Evolutionary conservation across 768 basidiomycete species (phyloP).

Genomic region (Agrocybe praecox): DNA sequence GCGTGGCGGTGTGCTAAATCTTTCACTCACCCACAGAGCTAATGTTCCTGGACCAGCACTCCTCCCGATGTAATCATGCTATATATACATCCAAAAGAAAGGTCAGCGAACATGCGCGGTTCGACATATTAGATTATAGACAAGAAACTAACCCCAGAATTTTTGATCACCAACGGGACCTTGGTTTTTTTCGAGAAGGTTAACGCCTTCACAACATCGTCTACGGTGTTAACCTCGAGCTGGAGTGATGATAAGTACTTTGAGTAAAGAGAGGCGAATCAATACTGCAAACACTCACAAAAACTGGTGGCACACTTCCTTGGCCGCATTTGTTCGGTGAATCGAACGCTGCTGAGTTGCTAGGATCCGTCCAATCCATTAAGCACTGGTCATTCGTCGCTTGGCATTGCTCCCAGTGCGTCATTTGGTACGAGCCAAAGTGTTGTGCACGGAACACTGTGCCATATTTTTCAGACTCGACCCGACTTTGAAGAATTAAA

Average conservation of each 20-base stretch:
- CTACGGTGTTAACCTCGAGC: conserved; percentile 41
- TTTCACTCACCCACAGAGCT: conserved; percentile 43
- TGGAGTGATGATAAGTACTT: conserved; percentile 9
- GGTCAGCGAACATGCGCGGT: no score
- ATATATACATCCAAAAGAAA: neutral
- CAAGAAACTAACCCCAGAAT: conserved; percentile 48
- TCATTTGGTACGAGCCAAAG: conserved; percentile 14
- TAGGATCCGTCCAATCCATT: conserved; percentile 39
- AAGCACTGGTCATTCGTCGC: conserved; percentile 46
- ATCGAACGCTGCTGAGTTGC: conserved; percentile 27
- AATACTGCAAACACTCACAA: neutral
- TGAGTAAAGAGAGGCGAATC: neutral
- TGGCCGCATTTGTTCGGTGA: conserved; percentile 34
- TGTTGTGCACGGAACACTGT: conserved; percentile 12
- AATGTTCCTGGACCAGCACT: conserved; percentile 47
- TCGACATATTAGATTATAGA: no score
- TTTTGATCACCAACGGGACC: conserved; percentile 50
- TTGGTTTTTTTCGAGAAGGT: conserved; percentile 38
- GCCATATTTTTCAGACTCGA: neutral
- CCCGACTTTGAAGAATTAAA: neutral
- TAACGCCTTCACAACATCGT: conserved; percentile 47
- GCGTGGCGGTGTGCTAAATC: no score
- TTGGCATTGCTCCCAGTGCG: conserved; percentile 63
- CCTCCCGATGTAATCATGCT: conserved; percentile 54
- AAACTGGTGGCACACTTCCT: conserved; percentile 32